A percentile compares a stretch with the other conserved stretches of the same genome.
Conservation (phyloP, 2,329 filamentous ascomycete genomes). For the Scedosporium boydii region DNA sequence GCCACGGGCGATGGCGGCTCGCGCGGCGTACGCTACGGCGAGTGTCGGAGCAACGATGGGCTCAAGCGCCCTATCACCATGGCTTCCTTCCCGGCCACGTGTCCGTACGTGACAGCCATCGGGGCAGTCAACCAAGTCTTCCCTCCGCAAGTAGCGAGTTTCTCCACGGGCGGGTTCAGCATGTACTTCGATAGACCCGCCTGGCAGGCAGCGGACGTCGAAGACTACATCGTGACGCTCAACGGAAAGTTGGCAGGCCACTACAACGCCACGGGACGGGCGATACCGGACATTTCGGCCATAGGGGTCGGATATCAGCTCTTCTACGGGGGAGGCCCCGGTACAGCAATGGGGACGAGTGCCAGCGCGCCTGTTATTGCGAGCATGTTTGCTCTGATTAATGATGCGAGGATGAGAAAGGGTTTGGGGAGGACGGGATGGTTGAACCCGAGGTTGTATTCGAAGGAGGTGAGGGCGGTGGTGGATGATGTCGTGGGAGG, state of each 20-base stretch:
- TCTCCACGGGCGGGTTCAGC: conserved; percentile 43
- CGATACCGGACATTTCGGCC: conserved; percentile 40
- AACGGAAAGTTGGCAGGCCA: conserved; percentile 30
- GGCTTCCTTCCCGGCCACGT: conserved; percentile 55
- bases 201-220: conserved; percentile 35
- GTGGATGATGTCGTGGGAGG: conserved; percentile 33
- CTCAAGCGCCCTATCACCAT: conserved; percentile 44
- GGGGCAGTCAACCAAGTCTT: conserved; percentile 42
- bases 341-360: conserved; percentile 32
- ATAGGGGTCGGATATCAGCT: conserved; percentile 48
- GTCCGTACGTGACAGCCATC: conserved; percentile 59
- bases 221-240: conserved; percentile 29
- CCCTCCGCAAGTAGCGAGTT: conserved; percentile 31
- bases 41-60: conserved; percentile 51
- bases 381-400: conserved; percentile 43
- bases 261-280: conserved; percentile 36
- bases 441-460: conserved; percentile 41
- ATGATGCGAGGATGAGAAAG: conserved; percentile 38
- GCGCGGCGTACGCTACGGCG: conserved; percentile 33
- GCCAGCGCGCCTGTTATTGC: conserved; percentile 46
- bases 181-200: conserved; percentile 34
- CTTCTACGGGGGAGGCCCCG: conserved; percentile 17
- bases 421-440: conserved; percentile 43
- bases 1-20: conserved; percentile 42
- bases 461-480: conserved; percentile 21